phyloP scores from a whole-genome alignment of 208 protist genomes.

The Porcisia deanei region DNA sequence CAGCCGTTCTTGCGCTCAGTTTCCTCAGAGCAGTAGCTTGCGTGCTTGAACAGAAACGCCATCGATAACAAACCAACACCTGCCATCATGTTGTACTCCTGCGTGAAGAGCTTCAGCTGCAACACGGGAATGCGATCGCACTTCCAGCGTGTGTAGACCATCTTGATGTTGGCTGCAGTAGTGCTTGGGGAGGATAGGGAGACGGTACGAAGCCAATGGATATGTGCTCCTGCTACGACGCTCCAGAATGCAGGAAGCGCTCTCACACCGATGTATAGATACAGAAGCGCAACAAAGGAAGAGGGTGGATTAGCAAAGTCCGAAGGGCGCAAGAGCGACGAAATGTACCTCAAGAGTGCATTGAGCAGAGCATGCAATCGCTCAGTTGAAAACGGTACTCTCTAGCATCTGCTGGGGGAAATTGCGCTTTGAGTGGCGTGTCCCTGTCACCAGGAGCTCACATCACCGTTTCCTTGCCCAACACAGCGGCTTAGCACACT shows the following conservation, averaged over 20 bases:
- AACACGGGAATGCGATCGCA: conserved; percentile 88
- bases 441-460: no score
- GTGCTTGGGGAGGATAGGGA: background rate
- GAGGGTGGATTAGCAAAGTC: background rate
- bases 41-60: conserved; percentile 85
- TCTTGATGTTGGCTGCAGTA: conserved; percentile 26
- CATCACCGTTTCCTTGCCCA: background rate
- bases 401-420: background rate
- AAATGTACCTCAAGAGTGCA: no score
- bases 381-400: background rate
- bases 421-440: background rate
- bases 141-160: conserved; percentile 94
- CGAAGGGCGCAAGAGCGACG: background rate
- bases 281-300: background rate
- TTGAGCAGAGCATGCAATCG: background rate
- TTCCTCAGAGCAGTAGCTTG: conserved; percentile 87
- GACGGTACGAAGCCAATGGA: background rate
- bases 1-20: conserved; percentile 88
- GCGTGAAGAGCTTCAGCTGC: conserved; percentile 85
- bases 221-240: background rate
- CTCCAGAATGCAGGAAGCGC: background rate
- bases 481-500: no score
- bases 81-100: conserved; percentile 82
- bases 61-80: conserved; percentile 67
- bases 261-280: background rate